Evolutionary conservation across 1,284 basidiomycete species (phyloP), one percentile per base, ranked within the genome.

Genomic region (Ganoderma boninense): DNA sequence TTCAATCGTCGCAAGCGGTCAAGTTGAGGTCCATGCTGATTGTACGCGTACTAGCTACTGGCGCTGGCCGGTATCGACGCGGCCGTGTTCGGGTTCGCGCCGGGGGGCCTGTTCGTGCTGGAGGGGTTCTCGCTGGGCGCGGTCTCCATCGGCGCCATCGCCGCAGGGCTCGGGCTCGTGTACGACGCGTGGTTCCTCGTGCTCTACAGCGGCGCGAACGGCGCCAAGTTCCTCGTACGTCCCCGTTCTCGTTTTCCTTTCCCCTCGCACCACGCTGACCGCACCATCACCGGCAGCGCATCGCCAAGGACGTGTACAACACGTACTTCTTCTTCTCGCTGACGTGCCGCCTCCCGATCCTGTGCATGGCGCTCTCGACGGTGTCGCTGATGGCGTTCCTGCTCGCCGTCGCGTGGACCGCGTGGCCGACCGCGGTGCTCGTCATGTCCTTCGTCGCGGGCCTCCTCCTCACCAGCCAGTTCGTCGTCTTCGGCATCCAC

Each of bases 311-410:
- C 76, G 74, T 92, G 20, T 89, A 88, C 74, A 82, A 80, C 49
- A 84, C 85, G 13, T 91, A 89, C 77, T 82, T 90, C 69, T 92
- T 91, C 80, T 92, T 93, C 79, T 82, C 87, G 49, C 82, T 93
- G 23, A 87, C 88, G 3, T 84, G 91, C 18, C 86, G 91, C 32
- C 81, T 91, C 26, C 91, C 92, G 0, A 84, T 86, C 0, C 71
- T 92, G 18, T 87, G 87, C 76, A 86, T 90, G 82, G 83, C 90
- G 69, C 66, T 83, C 56, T 86, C 89, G 13, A 82, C 87, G 0
- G 62, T 86, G 29, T 80, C 88, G 7, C 82, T 93, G 13, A 88
- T 89, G 82, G 72, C 78, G 0, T 93, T 92, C 80, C 78, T 93
- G 29, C 80, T 85, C 26, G 77, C 86, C 29, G 87, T 92, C 7